Percentiles rank a stretch among this genome's conserved stretches.
Conservation (phyloP, 805 yeast species). For the Cephaloascus fragrans region DNA sequence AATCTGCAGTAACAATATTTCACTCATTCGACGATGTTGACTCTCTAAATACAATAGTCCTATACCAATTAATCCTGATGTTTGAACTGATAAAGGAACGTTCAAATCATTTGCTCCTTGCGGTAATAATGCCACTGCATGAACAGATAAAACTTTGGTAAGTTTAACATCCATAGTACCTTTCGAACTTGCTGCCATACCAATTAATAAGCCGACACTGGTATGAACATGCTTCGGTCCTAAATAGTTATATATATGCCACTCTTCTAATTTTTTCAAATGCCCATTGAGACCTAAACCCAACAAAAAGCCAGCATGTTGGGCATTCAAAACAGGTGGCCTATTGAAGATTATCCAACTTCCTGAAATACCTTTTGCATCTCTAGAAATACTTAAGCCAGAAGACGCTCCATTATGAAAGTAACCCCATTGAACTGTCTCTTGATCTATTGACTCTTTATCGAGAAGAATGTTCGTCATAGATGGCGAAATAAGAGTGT, state of each 20-base stretch:
- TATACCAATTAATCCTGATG: conserved; percentile 86
- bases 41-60: conserved; percentile 75
- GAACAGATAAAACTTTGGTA: conserved; percentile 87
- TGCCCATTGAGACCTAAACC: conserved; percentile 93
- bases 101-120: conserved; percentile 84
- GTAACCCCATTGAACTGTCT: conserved; percentile 65
- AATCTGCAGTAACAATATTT: conserved; percentile 63
- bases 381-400: conserved; percentile 66
- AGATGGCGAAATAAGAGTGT: conserved; percentile 53
- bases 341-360: conserved; percentile 88
- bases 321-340: conserved; percentile 60
- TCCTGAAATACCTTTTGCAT: conserved; percentile 65
- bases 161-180: conserved; percentile 81
- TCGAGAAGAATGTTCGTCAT: conserved; percentile 55
- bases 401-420: conserved; percentile 90
- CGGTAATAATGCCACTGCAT: conserved; percentile 85
- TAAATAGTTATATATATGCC: conserved; percentile 90
- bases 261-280: conserved; percentile 72
- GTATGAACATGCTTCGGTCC: conserved; percentile 83
- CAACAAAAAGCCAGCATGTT: conserved; percentile 90
- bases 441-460: conserved; percentile 39
- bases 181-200: conserved; percentile 82
- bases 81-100: conserved; percentile 73
- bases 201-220: conserved; percentile 79
- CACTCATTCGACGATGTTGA: conserved; percentile 82